A percentile compares a stretch with the other conserved stretches of the same genome.
Evolutionary conservation across 139 green algal species (phyloP).

Genomic region (Gonium pectorale): DNA sequence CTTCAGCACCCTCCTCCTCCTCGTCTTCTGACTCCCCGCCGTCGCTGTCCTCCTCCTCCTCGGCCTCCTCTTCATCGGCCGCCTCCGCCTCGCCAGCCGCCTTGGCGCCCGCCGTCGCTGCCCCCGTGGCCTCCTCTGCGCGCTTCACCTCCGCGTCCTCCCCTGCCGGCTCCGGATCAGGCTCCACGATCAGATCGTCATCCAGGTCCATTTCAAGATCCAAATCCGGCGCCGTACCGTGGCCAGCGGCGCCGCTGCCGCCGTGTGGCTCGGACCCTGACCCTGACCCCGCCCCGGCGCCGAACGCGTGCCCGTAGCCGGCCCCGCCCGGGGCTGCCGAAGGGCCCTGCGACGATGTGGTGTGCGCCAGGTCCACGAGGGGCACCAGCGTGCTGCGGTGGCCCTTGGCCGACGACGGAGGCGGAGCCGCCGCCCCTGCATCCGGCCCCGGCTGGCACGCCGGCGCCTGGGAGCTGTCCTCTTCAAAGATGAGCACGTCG

Average conservation of each 20-base stretch:
- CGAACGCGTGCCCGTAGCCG: too few relatives aligned
- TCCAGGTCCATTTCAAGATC: conserved; percentile 21
- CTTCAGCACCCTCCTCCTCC: background rate
- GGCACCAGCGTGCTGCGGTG: background rate
- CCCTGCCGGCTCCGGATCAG: background rate
- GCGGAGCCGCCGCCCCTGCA: background rate
- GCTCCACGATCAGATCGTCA: conserved; percentile 45
- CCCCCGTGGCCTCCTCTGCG: background rate
- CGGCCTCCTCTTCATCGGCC: background rate
- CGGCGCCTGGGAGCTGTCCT: too few relatives aligned
- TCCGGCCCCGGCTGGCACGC: too few relatives aligned
- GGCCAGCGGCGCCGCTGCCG: background rate
- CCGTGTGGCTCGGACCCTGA: too few relatives aligned
- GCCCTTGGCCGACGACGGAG: background rate
- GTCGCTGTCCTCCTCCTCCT: background rate
- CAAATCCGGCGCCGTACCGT: background rate
- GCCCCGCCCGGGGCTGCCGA: background rate
- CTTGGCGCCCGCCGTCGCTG: too few relatives aligned
- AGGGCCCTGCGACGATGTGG: background rate
- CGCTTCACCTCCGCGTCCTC: background rate
- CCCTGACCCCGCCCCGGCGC: too few relatives aligned
- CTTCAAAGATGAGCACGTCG: too few relatives aligned
- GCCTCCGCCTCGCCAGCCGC: background rate
- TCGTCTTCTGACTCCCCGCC: background rate
- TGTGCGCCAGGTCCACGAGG: conserved; percentile 12